Conservation (phyloP, 495 filamentous ascomycete genomes). For the Annulohypoxylon maeteangense region DNA sequence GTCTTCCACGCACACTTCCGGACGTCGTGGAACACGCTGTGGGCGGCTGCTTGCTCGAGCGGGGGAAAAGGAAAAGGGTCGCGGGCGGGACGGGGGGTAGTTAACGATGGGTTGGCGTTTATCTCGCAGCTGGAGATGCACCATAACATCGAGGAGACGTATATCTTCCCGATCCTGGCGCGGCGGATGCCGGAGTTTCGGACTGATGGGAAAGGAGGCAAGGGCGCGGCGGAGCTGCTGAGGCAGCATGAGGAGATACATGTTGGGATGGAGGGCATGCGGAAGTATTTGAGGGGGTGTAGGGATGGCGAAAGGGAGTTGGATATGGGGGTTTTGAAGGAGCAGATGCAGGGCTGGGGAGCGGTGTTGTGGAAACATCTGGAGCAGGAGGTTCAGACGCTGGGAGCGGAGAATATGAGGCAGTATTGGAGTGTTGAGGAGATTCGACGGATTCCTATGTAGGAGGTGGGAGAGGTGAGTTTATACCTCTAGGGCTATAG, state of each 20-base stretch:
- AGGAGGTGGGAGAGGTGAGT: constrained; percentile 22
- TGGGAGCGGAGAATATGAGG: constrained; percentile 88
- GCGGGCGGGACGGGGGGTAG: constrained; percentile 62
- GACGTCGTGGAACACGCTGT: constrained; percentile 73
- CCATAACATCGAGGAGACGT: constrained; percentile 85
- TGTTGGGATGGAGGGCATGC: constrained; percentile 76
- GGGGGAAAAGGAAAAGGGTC: constrained; percentile 53
- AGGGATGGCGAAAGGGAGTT: constrained; percentile 73
- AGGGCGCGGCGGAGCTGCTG: constrained; percentile 70
- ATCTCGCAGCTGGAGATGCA: constrained; percentile 75
- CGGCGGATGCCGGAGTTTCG: constrained; percentile 83
- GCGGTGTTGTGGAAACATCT: constrained; percentile 77
- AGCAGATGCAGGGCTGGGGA: constrained; percentile 72
- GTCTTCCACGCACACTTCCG: constrained; percentile 85
- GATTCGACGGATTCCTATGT: constrained; percentile 78
- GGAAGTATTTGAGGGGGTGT: constrained; percentile 73
- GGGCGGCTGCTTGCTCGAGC: constrained; percentile 66
- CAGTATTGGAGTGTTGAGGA: constrained; percentile 82
- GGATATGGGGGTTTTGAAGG: constrained; percentile 72
- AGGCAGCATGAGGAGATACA: constrained; percentile 88
- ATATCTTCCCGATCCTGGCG: constrained; percentile 83
- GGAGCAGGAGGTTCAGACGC: constrained; percentile 74
- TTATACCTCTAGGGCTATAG: not conserved
- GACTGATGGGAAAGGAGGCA: constrained; percentile 26
- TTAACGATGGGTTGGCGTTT: constrained; percentile 72